Evolutionary conservation across 306 rosid species (phyloP).

Genomic region (Leucaena leucocephala): DNA sequence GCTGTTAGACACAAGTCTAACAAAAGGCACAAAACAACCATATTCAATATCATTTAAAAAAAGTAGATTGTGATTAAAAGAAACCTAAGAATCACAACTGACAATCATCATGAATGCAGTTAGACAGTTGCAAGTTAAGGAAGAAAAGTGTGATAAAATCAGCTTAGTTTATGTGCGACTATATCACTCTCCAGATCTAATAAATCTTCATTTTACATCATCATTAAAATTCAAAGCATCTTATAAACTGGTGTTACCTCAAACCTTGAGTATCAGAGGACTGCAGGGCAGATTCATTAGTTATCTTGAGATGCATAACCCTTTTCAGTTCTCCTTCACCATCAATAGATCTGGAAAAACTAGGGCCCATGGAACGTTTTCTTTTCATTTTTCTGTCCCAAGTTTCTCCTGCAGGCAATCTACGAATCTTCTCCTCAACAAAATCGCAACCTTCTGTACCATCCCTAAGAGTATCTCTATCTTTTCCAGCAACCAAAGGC

Average conservation of each 20-base stretch:
- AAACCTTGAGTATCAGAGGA: conserved; percentile 64
- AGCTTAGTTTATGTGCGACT: conserved; percentile 6
- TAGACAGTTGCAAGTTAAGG: background rate
- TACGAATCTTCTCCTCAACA: conserved; percentile 74
- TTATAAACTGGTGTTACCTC: conserved; percentile 53
- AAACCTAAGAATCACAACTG: conserved; percentile 13
- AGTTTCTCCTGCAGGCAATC: conserved; percentile 71
- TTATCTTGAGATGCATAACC: conserved; percentile 60
- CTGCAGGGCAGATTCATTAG: conserved; percentile 57
- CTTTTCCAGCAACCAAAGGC: conserved; percentile 57
- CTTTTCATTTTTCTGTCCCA: conserved; percentile 83
- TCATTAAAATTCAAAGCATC: conserved; percentile 30
- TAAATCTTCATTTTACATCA: conserved; percentile 9
- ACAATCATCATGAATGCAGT: conserved; percentile 11
- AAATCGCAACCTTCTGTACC: conserved; percentile 66
- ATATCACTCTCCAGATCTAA: conserved; percentile 13
- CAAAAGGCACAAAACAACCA: conserved; percentile 13
- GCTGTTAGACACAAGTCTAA: conserved; percentile 16
- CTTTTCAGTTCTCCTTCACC: conserved; percentile 72
- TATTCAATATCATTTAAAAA: conserved; percentile 20
- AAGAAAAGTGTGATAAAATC: background rate
- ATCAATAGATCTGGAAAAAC: conserved; percentile 58
- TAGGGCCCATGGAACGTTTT: conserved; percentile 70
- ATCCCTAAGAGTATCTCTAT: conserved; percentile 62
- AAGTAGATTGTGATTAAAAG: conserved; percentile 21